Conservation (phyloP, 1,284 basidiomycete genomes). For the Spongispora temasekensis region DNA sequence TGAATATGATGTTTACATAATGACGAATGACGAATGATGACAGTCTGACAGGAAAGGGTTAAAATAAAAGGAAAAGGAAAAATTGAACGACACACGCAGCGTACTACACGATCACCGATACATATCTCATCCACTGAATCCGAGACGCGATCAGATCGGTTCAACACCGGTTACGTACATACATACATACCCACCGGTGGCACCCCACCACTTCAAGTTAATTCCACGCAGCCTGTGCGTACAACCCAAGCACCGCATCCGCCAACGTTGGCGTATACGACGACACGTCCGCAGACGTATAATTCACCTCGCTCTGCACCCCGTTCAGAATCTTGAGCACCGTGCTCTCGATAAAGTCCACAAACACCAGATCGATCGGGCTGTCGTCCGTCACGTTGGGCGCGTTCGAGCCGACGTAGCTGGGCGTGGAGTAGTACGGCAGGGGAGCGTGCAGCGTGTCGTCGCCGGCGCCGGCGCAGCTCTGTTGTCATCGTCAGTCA, state of each 20-base stretch:
- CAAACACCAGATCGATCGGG: slow-evolving; percentile 68
- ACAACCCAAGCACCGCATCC: slow-evolving; percentile 57
- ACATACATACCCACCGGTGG: too few relatives aligned
- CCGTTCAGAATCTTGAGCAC: slow-evolving; percentile 57
- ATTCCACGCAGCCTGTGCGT: slow-evolving; percentile 64
- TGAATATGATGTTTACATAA: too few relatives aligned
- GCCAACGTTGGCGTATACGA: slow-evolving; percentile 53
- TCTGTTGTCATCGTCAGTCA: too few relatives aligned
- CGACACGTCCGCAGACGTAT: slow-evolving; percentile 51
- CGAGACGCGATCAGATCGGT: too few relatives aligned
- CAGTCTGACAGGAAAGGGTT: too few relatives aligned
- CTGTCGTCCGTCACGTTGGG: slow-evolving; percentile 52
- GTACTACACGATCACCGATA: too few relatives aligned
- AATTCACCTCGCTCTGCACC: slow-evolving; percentile 52
- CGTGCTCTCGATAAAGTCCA: slow-evolving; percentile 61
- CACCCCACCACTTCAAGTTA: slow-evolving; percentile 17
- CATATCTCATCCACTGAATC: too few relatives aligned
- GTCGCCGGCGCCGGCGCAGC: slow-evolving; percentile 72
- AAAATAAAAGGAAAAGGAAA: too few relatives aligned
- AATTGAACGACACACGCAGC: too few relatives aligned
- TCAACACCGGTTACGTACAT: too few relatives aligned
- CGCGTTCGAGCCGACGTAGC: slow-evolving; percentile 58
- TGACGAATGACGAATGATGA: too few relatives aligned
- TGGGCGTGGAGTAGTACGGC: slow-evolving; percentile 52
- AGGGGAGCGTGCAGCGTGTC: slow-evolving; percentile 62